Conservation (phyloP, 2,329 filamentous ascomycete species). For the Fusarium stilboides region DNA sequence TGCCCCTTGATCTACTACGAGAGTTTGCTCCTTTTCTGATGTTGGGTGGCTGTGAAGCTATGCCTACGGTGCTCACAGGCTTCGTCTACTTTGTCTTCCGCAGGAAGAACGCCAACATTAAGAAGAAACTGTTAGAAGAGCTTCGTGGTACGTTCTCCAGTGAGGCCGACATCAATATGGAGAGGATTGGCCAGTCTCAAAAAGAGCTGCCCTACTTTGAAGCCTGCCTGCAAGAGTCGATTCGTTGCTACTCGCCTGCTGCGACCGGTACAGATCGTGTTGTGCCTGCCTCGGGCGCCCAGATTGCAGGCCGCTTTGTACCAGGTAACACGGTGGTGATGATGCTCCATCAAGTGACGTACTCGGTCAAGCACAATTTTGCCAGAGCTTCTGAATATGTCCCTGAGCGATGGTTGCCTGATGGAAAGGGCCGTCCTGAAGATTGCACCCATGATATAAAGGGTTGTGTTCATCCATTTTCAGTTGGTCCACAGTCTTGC, state of each 20-base stretch:
- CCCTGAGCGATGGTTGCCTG: background rate
- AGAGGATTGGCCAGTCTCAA: background rate
- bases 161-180: conserved; percentile 6
- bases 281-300: background rate
- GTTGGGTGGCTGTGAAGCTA: background rate
- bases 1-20: background rate
- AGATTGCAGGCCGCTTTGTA: background rate
- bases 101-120: background rate
- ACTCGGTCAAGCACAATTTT: background rate
- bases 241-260: conserved; percentile 3
- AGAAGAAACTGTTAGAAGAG: background rate
- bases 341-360: conserved; percentile 8
- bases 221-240: conserved; percentile 8
- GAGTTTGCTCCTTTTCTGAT: conserved; percentile 5
- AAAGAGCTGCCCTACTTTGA: background rate
- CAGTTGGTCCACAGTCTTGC: conserved; percentile 8
- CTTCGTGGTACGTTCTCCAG: background rate
- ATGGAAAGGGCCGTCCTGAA: background rate
- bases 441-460: background rate
- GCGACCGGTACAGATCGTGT: conserved; percentile 6
- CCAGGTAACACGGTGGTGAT: background rate
- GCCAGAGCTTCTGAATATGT: background rate
- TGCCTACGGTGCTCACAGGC: background rate
- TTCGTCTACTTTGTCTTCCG: conserved; percentile 7
- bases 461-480: background rate